Percentiles rank a stretch among this genome's conserved stretches.
Evolutionary conservation across 495 filamentous ascomycete species (phyloP).

Genomic region (Oleoguttula mirabilis): DNA sequence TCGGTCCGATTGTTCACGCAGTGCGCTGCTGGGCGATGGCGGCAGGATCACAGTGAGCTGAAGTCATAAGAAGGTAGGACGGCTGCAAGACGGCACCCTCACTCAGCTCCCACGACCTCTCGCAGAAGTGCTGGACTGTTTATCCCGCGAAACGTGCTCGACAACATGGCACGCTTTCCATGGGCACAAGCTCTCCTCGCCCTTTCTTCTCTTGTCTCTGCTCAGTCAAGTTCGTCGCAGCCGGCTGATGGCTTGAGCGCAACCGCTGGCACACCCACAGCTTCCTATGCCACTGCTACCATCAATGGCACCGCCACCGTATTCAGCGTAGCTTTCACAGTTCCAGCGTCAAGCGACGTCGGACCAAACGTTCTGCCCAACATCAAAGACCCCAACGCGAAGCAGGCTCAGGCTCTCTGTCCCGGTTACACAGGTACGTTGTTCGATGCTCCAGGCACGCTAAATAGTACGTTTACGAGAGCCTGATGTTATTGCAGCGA

Average conservation of each 20-base stretch:
- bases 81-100: no score
- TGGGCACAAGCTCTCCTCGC: conserved; percentile 5
- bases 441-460: no score
- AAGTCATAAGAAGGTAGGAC: no score
- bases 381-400: conserved; percentile 57
- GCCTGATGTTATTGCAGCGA: no score
- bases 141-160: not conserved
- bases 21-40: no score
- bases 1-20: no score
- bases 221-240: conserved; percentile 3
- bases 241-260: conserved; percentile 5
- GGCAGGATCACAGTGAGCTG: no score
- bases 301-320: conserved; percentile 18
- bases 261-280: conserved; percentile 5
- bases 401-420: conserved; percentile 56
- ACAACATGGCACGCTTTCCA: not conserved
- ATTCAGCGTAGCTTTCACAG: conserved; percentile 34
- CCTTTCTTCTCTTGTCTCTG: conserved; percentile 1
- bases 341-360: conserved; percentile 44
- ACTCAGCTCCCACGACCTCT: no score
- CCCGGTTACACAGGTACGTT: conserved; percentile 49
- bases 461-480: no score
- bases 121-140: no score
- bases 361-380: conserved; percentile 56
- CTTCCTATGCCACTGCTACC: conserved; percentile 10